Evolutionary conservation across 169 alveolate genomes (phyloP), one percentile per base, ranked within the genome.

Genomic region (Amoebophrya sp.): DNA sequence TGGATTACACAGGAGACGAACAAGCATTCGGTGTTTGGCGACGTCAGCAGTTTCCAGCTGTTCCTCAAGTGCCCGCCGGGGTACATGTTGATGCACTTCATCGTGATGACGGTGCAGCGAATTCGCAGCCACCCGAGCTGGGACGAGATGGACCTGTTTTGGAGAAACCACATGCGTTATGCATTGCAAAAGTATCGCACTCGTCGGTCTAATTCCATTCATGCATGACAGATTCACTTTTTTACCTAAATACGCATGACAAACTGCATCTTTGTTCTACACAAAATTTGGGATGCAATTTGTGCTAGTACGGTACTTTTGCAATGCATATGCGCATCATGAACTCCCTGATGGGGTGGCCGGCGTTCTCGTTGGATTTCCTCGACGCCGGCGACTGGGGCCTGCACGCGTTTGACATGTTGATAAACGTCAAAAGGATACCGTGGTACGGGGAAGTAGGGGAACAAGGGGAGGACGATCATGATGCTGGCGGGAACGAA

Each of bases 121-220:
- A n/a, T 66, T 25, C 83, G 83, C 29, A 1, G 35, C 38, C 38
- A 66, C 38, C 83, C 83, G 12, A 12, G 35, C 10, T 25, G 83
- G 29, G 83, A 66, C 7, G 83, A 66, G 35, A 18, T 66, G 39
- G 83, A 66, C 18, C 32, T 66, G 39, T 66, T 66, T 25, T 66
- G 83, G 83, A 2, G 83, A 66, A 66, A 66, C 83, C 83, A 66
- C n/a, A n/a, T n/a, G n/a, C n/a, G n/a, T n/a, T n/a, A n/a, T n/a
- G n/a, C n/a, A n/a, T n/a, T n/a, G n/a, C n/a, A n/a, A n/a, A n/a
- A n/a, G n/a, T n/a, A n/a, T n/a, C n/a, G n/a, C n/a, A n/a, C n/a
- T n/a, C n/a, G n/a, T n/a, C n/a, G n/a, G n/a, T n/a, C n/a, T n/a
- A n/a, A n/a, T n/a, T n/a, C n/a, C n/a, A n/a, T n/a, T n/a, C n/a